Conservation (phyloP, 1,284 basidiomycete genomes). For the Boletus semigastroideus region DNA sequence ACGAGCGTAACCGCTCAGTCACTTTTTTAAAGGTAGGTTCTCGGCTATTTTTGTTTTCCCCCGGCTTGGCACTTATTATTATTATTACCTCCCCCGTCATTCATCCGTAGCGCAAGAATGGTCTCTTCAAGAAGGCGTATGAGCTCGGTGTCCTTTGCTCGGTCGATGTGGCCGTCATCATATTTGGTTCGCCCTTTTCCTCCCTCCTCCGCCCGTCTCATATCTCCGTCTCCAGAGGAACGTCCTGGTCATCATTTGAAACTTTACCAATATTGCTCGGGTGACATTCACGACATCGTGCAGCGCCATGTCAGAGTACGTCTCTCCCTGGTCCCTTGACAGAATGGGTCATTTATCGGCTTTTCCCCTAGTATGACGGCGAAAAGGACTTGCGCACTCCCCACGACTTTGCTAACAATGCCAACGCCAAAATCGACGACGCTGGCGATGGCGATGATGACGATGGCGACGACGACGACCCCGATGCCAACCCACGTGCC, state of each 20-base stretch:
- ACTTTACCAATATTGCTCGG: conserved; percentile 62
- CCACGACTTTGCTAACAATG: conserved; percentile 42
- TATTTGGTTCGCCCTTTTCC: conserved; percentile 46
- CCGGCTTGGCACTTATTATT: conserved; percentile 44
- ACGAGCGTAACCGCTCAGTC: conserved; percentile 88
- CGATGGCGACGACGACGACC: conserved; percentile 35
- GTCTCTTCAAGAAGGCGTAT: conserved; percentile 89
- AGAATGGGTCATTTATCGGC: background rate
- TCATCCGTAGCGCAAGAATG: conserved; percentile 70
- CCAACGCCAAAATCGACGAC: conserved; percentile 38
- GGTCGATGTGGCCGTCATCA: conserved; percentile 60
- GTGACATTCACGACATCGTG: conserved; percentile 52
- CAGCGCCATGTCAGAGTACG: conserved; percentile 48
- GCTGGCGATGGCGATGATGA: conserved; percentile 44
- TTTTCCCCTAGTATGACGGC: conserved; percentile 45
- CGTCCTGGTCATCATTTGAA: conserved; percentile 55
- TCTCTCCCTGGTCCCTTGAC: background rate
- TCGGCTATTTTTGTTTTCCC: conserved; percentile 49
- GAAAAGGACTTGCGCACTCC: conserved; percentile 52
- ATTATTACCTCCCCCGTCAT: conserved; percentile 33
- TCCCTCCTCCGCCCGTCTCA: background rate
- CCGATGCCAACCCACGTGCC: conserved; percentile 25
- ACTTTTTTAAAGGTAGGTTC: conserved; percentile 82
- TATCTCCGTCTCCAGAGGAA: conserved; percentile 40
- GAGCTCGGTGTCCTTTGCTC: conserved; percentile 77